A percentile compares a stretch with the other conserved stretches of the same genome.
These are phyloP conservation scores for Nectriaceae sp. DNA, from an alignment of 2,329 filamentous ascomycete species.

Conservation along the genomic window DNA sequence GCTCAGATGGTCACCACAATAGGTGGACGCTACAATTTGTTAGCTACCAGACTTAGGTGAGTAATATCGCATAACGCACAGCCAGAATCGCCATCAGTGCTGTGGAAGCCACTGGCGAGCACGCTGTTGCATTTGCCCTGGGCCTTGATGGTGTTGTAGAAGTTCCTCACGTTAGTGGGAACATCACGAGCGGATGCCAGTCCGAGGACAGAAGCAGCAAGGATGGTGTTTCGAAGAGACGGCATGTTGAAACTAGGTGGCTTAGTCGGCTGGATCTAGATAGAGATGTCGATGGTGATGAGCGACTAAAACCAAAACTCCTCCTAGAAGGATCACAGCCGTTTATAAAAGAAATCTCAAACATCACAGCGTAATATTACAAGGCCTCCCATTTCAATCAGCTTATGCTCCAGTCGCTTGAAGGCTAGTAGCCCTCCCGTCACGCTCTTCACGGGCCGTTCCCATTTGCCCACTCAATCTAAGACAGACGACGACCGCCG, in stretches of 20 bases:
- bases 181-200: conserved; percentile 34
- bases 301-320: not conserved
- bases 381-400: not conserved
- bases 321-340: not conserved
- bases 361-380: not conserved
- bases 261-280: not conserved
- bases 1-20: conserved; percentile 48
- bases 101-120: conserved; percentile 44
- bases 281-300: no score
- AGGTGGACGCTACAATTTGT: conserved; percentile 34
- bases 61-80: conserved; percentile 27
- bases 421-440: not conserved
- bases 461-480: no score
- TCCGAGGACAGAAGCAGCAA: conserved; percentile 23
- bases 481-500: not conserved
- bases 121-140: conserved; percentile 40
- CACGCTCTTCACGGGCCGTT: no score
- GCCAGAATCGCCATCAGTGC: conserved; percentile 36
- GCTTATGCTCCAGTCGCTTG: not conserved
- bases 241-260: conserved; percentile 1
- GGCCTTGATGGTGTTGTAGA: conserved; percentile 42
- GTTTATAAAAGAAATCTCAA: not conserved
- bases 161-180: conserved; percentile 41
- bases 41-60: not conserved
- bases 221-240: conserved; percentile 21